These are phyloP conservation scores for Colletotrichum trifolii DNA, from an alignment of 2,329 filamentous ascomycete species.

Conservation along the genomic window DNA sequence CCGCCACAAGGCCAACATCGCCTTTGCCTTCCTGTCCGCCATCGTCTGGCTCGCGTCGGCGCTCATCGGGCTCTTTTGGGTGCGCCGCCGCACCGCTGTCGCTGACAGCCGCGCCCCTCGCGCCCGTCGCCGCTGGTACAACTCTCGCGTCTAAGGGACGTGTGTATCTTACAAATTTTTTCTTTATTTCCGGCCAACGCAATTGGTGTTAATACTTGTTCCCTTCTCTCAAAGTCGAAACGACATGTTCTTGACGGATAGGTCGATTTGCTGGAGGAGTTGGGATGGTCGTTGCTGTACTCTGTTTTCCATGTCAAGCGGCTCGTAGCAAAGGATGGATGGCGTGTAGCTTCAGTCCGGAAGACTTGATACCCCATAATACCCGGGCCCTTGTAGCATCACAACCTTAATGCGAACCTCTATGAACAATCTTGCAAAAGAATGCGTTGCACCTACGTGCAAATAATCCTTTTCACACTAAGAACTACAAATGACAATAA, in stretches of 20 bases:
- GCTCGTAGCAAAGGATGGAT: slow-evolving; percentile 12
- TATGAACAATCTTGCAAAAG: neutral
- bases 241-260: neutral
- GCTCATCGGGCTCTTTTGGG: slow-evolving; percentile 67
- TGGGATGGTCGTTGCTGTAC: neutral
- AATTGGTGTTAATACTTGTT: neutral
- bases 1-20: slow-evolving; percentile 76
- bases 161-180: neutral
- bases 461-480: too few relatives aligned
- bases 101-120: slow-evolving; percentile 41
- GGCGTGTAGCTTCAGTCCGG: slow-evolving; percentile 4
- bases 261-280: neutral
- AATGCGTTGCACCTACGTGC: too few relatives aligned
- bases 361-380: slow-evolving; percentile 27
- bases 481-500: fast-evolving
- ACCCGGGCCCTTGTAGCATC: slow-evolving; percentile 14
- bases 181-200: too few relatives aligned
- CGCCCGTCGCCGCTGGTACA: slow-evolving; percentile 54
- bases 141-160: slow-evolving; percentile 52
- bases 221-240: neutral
- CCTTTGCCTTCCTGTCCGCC: slow-evolving; percentile 78
- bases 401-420: neutral
- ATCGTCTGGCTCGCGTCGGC: slow-evolving; percentile 76
- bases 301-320: neutral
- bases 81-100: slow-evolving; percentile 51